Evolutionary conservation across 2,329 filamentous ascomycete species (phyloP).

Genomic region (Aschersonia sp.): DNA sequence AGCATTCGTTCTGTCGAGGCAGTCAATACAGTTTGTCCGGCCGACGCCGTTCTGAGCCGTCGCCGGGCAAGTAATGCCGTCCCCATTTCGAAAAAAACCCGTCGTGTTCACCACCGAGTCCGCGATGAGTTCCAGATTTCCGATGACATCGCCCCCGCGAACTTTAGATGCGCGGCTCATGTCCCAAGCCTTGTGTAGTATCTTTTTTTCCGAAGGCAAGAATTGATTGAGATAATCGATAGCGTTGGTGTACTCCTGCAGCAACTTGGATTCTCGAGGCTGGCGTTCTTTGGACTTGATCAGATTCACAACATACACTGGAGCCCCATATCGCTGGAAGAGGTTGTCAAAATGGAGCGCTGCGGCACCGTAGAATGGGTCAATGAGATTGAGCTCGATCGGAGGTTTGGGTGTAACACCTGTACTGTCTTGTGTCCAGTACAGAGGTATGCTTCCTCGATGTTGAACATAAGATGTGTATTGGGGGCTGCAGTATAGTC

Average conservation of each 20-base stretch:
- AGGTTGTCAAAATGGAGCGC: conserved; percentile 91
- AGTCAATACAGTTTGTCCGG: conserved; percentile 96
- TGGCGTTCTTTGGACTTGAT: conserved; percentile 81
- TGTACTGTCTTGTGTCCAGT: conserved; percentile 94
- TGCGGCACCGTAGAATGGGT: conserved; percentile 89
- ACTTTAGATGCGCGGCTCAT: conserved; percentile 94
- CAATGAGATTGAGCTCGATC: conserved; percentile 87
- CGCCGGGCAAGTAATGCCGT: conserved; percentile 44
- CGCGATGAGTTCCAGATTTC: conserved; percentile 77
- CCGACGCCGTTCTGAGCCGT: conserved; percentile 84
- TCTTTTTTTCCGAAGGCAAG: conserved; percentile 67
- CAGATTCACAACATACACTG: conserved; percentile 82
- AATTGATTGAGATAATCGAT: conserved; percentile 93
- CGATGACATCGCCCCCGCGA: conserved; percentile 86
- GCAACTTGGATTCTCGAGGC: conserved; percentile 79
- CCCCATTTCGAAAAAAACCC: conserved; percentile 90
- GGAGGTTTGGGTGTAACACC: conserved; percentile 93
- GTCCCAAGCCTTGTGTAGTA: conserved; percentile 91
- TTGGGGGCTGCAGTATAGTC: conserved; percentile 73
- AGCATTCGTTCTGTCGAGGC: conserved; percentile 90
- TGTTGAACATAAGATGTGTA: conserved; percentile 97
- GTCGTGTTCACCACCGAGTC: conserved; percentile 76
- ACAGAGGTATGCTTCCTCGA: conserved; percentile 86
- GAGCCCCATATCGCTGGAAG: conserved; percentile 84
- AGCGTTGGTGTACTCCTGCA: conserved; percentile 75